Evolutionary conservation across 495 filamentous ascomycete species (phyloP).

Genomic region (Aspergillus steynii): DNA sequence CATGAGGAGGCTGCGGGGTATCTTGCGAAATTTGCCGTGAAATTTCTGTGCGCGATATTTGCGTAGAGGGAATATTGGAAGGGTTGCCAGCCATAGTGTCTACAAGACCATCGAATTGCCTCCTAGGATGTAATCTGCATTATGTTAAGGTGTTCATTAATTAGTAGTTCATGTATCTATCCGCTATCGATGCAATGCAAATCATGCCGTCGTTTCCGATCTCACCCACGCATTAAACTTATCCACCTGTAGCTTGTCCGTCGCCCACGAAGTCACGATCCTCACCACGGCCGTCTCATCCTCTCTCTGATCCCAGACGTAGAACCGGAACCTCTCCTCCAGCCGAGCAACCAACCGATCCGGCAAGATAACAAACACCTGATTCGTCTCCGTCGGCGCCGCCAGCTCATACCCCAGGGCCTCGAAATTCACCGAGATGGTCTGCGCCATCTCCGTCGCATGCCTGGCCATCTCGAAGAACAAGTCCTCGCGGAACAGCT

Average conservation of each 20-base stretch:
- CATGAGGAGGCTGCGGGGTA: no score
- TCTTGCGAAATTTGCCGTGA: no score
- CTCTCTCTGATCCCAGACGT: conserved; percentile 36
- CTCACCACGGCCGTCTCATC: conserved; percentile 28
- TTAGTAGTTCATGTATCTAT: no score
- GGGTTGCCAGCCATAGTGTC: no score
- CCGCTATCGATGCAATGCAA: neutral
- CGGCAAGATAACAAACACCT: conserved; percentile 35
- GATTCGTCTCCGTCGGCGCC: conserved; percentile 37
- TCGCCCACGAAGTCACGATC: conserved; percentile 41
- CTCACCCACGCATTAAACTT: conserved; percentile 39
- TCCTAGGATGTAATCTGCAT: no score
- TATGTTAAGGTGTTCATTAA: no score
- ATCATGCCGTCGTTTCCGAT: conserved; percentile 13
- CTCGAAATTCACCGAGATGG: conserved; percentile 33
- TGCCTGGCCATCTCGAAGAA: conserved; percentile 42
- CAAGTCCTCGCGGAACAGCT: conserved; percentile 40
- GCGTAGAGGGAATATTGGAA: no score
- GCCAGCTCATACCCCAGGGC: conserved; percentile 29
- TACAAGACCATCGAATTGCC: no score
- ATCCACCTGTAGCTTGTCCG: conserved; percentile 34
- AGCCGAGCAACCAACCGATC: conserved; percentile 23
- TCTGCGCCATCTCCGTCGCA: conserved; percentile 42
- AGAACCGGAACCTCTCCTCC: conserved; percentile 35
- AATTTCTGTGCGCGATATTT: no score